Base-by-base conservation (phyloP, 140 eudicot species). In the Erigeron philadelphicus region DNA sequence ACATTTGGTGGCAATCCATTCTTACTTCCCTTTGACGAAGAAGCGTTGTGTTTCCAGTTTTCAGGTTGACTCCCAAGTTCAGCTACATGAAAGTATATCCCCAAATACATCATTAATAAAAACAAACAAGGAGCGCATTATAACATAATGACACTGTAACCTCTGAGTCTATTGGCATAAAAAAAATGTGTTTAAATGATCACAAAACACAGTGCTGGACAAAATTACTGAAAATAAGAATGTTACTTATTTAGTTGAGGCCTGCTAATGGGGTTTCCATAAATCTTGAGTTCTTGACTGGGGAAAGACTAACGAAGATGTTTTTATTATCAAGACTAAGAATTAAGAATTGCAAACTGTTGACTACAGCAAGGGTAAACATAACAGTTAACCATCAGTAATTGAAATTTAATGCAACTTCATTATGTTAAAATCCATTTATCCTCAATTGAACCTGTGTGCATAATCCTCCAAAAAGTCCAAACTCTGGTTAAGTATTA, bases 11-110 rank as follows among this genome's bases (percentile, higher is more conserved):
- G 84, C 63, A 61, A 62, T 41, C 64, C 70, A 21, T 53, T 68
- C 66, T 35, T 59, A 49, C 80, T 71, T 40, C 45, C 41, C 68
- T 67, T 65, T 54, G 77, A 71, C 7, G 79, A 75, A 40, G 93
- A 78, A 61, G 65, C 42, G 66, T 45, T 74, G 6, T 75, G 83
- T 56, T 77, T 86, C 82, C 72, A 79, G 9, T 80, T 72, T 60
- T 82, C 81, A 52, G 76, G 86, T 61, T 59, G 74, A 65, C 77
- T 76, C 38, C 70, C 76, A 52, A 64, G 52, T 52, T 71, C 87
- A 70, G 72, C 96, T 89, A 44, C 49, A 74, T 31, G 9, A 67
- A 62, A 55, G 53, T 52, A 64, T 17, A 18, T 11, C 46, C 21
- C 7, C 67, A 75, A 59, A 40, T 53, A 38, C 15, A 41, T 13